Evolutionary conservation across 805 yeast species (phyloP).

Genomic region (Wilhelminamyces savonicus): DNA sequence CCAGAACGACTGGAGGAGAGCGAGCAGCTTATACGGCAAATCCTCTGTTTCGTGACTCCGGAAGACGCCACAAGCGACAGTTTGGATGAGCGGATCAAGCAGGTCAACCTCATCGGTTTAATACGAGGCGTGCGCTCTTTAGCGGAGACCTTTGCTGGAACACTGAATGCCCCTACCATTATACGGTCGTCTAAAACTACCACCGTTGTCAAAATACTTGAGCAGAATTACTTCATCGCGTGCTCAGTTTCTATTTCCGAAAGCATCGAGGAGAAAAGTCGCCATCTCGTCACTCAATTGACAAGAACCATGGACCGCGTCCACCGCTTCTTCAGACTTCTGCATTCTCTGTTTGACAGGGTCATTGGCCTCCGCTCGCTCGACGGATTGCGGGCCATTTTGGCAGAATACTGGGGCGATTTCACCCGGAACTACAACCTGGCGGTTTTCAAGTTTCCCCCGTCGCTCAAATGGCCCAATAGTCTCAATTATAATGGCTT

Average conservation of each 20-base stretch:
- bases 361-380: slow-evolving; percentile 9
- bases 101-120: slow-evolving; percentile 27
- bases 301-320: slow-evolving; percentile 13
- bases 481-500: slow-evolving; percentile 29
- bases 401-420: slow-evolving; percentile 22
- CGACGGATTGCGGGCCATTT: too few species aligned
- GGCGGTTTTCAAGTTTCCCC: slow-evolving; percentile 13
- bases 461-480: slow-evolving; percentile 29
- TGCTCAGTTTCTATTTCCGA: slow-evolving; percentile 16
- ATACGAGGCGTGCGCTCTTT: slow-evolving; percentile 31
- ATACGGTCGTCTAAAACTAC: slow-evolving; percentile 21
- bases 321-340: slow-evolving; percentile 19
- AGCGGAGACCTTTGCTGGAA: slow-evolving; percentile 15
- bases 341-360: slow-evolving; percentile 18
- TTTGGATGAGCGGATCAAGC: slow-evolving; percentile 11
- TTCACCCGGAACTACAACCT: slow-evolving; percentile 21
- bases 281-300: slow-evolving; percentile 22
- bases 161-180: slow-evolving; percentile 8
- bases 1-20: slow-evolving; percentile 18
- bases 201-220: slow-evolving; percentile 19
- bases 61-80: slow-evolving; percentile 2
- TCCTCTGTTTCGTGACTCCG: slow-evolving; percentile 22
- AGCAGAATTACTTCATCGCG: slow-evolving; percentile 18
- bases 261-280: slow-evolving; percentile 6
- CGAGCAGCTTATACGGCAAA: slow-evolving; percentile 25